Conservation (phyloP, 805 yeast species). For the Lipomyces mesembrius region DNA sequence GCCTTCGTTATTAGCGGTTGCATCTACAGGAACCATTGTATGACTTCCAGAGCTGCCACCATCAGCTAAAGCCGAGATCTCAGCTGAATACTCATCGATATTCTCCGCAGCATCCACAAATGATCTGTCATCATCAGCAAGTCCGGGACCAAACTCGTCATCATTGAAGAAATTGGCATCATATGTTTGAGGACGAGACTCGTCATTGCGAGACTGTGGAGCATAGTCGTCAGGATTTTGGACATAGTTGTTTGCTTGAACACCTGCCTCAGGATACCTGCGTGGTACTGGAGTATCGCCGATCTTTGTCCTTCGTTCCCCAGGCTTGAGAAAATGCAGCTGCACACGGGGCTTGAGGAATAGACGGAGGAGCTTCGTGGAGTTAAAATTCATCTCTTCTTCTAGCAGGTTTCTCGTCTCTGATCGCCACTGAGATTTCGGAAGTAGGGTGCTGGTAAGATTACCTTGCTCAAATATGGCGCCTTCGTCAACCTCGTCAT, state of each 20-base stretch:
- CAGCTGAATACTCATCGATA: constrained; percentile 8
- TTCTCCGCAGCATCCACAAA: constrained; percentile 29
- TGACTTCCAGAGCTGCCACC: not conserved
- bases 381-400: constrained; percentile 71
- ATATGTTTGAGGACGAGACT: constrained; percentile 19
- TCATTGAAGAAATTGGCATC: constrained; percentile 45
- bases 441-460: constrained; percentile 46
- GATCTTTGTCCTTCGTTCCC: not conserved
- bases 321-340: constrained; percentile 17
- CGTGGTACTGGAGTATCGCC: constrained; percentile 2
- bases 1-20: constrained; percentile 4
- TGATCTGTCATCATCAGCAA: constrained; percentile 40
- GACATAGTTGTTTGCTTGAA: constrained; percentile 10
- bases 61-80: constrained; percentile 4
- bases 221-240: constrained; percentile 28
- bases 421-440: constrained; percentile 51
- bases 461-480: constrained; percentile 51
- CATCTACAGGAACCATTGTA: not conserved
- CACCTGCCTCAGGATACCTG: not conserved
- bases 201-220: constrained; percentile 10
- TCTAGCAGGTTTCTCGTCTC: constrained; percentile 62
- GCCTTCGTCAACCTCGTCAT: constrained; percentile 49
- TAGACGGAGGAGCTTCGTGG: constrained; percentile 66
- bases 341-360: constrained; percentile 64
- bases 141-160: constrained; percentile 49